Evolutionary conservation across 139 green algal species (phyloP).

Genomic region (Marvania coccoides): DNA sequence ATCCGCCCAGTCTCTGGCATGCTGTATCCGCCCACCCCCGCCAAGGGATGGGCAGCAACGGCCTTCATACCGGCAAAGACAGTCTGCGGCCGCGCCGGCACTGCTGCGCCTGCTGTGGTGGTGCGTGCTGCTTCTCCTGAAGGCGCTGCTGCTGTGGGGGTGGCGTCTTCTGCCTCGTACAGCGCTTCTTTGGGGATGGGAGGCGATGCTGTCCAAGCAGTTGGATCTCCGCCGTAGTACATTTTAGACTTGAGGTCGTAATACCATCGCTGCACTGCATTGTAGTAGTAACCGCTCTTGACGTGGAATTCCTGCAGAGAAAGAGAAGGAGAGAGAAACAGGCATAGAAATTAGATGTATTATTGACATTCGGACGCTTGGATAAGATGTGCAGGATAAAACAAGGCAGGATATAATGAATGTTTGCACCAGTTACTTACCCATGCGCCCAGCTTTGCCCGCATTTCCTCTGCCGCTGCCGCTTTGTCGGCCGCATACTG

Average conservation of each 20-base stretch:
- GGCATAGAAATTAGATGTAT: not conserved
- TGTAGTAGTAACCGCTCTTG: slow-evolving; percentile 58
- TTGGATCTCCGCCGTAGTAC: slow-evolving; percentile 74
- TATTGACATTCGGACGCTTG: not conserved
- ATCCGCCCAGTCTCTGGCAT: slow-evolving; percentile 32
- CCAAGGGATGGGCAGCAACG: slow-evolving; percentile 43
- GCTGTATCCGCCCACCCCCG: slow-evolving; percentile 44
- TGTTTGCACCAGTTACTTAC: slow-evolving; percentile 8
- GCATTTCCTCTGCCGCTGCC: not conserved
- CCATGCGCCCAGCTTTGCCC: slow-evolving; percentile 22
- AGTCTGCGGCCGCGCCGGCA: not conserved
- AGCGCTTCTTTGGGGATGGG: slow-evolving; percentile 39
- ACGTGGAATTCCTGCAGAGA: slow-evolving; percentile 21
- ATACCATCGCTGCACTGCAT: slow-evolving; percentile 54
- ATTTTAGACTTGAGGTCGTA: slow-evolving; percentile 52
- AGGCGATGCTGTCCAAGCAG: slow-evolving; percentile 48
- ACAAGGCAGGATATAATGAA: no score
- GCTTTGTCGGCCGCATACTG: slow-evolving; percentile 13
- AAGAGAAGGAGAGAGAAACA: not conserved
- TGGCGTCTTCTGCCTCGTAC: slow-evolving; percentile 22
- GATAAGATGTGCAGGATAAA: no score
- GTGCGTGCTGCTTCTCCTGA: not conserved
- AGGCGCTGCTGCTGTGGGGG: slow-evolving; percentile 6
- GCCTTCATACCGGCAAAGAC: not conserved
- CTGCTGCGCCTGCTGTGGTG: not conserved